These are phyloP conservation scores for Cystobasidium ongulense DNA, from an alignment of 768 basidiomycete genomes.

Conservation along the genomic window DNA sequence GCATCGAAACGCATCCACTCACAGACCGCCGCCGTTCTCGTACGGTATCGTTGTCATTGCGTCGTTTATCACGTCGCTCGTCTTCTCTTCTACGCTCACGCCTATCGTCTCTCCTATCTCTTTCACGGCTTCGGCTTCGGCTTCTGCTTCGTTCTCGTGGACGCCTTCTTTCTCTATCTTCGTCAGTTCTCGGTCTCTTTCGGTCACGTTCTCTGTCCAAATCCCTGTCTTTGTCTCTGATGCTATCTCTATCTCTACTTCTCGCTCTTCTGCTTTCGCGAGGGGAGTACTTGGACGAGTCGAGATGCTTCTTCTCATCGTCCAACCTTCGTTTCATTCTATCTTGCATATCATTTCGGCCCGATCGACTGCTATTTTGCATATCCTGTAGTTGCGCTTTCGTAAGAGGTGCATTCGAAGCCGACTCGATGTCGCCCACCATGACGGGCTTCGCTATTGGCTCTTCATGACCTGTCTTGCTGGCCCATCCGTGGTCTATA, in stretches of 20 bases:
- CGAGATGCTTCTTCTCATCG: background rate
- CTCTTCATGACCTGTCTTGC: background rate
- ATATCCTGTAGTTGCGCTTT: background rate
- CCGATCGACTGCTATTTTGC: background rate
- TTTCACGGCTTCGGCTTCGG: background rate
- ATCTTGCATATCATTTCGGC: background rate
- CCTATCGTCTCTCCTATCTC: background rate
- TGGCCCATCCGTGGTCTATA: conserved; percentile 11
- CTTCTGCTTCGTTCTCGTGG: background rate
- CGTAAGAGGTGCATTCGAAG: background rate
- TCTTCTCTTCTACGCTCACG: background rate
- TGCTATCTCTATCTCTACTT: background rate
- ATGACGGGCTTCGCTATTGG: background rate
- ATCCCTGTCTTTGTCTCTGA: background rate
- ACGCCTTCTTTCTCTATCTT: background rate
- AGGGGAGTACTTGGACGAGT: background rate
- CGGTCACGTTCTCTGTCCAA: background rate
- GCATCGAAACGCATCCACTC: background rate
- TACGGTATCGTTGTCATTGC: background rate
- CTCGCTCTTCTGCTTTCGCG: background rate
- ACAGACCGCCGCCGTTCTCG: background rate
- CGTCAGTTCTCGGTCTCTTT: background rate
- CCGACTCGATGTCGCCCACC: background rate
- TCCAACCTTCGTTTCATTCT: background rate
- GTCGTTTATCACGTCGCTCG: background rate